A percentile compares a stretch with the other conserved stretches of the same genome.
Conservation (phyloP, 2,329 filamentous ascomycete species). For the Tolypocladium album region DNA sequence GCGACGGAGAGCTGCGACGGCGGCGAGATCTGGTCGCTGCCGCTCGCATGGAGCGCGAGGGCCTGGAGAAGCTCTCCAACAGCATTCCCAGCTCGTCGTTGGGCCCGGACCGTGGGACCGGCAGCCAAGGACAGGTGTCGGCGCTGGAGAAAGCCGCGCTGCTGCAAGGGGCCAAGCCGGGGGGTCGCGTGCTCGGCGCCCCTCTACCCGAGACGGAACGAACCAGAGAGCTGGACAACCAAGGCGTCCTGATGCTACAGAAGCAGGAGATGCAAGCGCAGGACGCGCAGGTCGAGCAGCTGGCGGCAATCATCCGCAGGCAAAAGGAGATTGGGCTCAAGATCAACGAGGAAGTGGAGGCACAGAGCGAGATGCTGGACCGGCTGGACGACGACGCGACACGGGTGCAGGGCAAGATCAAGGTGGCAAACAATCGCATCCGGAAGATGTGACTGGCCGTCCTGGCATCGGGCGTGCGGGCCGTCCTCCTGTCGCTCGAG, state of each 20-base stretch:
- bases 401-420: slow-evolving; percentile 56
- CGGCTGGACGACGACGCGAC: slow-evolving; percentile 56
- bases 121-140: slow-evolving; percentile 35
- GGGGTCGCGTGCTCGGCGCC: slow-evolving; percentile 60
- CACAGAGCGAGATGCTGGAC: slow-evolving; percentile 61
- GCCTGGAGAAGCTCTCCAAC: slow-evolving; percentile 61
- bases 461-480: slow-evolving; percentile 12
- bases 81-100: slow-evolving; percentile 27
- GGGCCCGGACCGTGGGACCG: slow-evolving; percentile 27
- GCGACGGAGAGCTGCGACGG: slow-evolving; percentile 64
- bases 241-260: slow-evolving; percentile 63
- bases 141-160: slow-evolving; percentile 39
- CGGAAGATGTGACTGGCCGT: slow-evolving; percentile 47
- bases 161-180: slow-evolving; percentile 26
- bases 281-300: slow-evolving; percentile 58
- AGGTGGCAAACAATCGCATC: slow-evolving; percentile 62
- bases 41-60: slow-evolving; percentile 64
- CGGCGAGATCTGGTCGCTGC: slow-evolving; percentile 59
- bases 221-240: slow-evolving; percentile 67
- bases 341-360: slow-evolving; percentile 62
- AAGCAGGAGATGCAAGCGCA: slow-evolving; percentile 64
- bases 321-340: slow-evolving; percentile 70
- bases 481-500: slow-evolving; percentile 16
- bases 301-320: slow-evolving; percentile 58
- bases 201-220: slow-evolving; percentile 65